phyloP scores from a whole-genome alignment of 2,329 filamentous ascomycete genomes.

The Canariomyces notabilis region DNA sequence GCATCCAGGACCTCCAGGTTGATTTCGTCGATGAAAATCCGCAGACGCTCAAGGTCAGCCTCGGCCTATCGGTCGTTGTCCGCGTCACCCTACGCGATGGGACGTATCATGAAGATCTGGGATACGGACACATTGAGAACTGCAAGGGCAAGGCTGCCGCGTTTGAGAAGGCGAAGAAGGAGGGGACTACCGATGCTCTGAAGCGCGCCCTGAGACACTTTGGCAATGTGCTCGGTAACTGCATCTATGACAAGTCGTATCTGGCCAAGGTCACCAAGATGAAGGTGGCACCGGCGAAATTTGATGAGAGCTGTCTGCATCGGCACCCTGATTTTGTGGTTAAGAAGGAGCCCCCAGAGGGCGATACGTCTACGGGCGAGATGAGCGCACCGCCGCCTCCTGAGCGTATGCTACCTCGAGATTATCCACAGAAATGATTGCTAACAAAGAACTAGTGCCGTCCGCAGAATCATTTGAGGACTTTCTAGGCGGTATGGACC shows the following conservation, averaged over 20 bases:
- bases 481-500: conserved; percentile 42
- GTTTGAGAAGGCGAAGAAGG: conserved; percentile 98
- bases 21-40: conserved; percentile 90
- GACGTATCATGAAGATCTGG: conserved; percentile 96
- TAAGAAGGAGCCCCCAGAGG: conserved; percentile 47
- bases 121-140: conserved; percentile 95
- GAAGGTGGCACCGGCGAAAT: conserved; percentile 72
- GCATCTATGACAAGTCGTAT: conserved; percentile 96
- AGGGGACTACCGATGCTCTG: conserved; percentile 89
- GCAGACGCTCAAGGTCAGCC: conserved; percentile 69
- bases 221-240: conserved; percentile 96
- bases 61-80: conserved; percentile 86
- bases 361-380: conserved; percentile 21
- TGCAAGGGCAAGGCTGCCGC: conserved; percentile 90
- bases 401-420: conserved; percentile 2
- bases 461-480: conserved; percentile 46
- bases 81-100: conserved; percentile 87
- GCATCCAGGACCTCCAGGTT: conserved; percentile 90
- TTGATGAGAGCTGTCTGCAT: conserved; percentile 74
- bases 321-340: conserved; percentile 69
- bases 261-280: conserved; percentile 84
- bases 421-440: too few relatives aligned
- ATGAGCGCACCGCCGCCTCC: conserved; percentile 8
- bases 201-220: conserved; percentile 89
- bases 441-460: conserved; percentile 21